Percentiles rank a stretch among this genome's conserved stretches.
phyloP scores from a whole-genome alignment of 257 asterid species.

The Salvia hispanica region DNA sequence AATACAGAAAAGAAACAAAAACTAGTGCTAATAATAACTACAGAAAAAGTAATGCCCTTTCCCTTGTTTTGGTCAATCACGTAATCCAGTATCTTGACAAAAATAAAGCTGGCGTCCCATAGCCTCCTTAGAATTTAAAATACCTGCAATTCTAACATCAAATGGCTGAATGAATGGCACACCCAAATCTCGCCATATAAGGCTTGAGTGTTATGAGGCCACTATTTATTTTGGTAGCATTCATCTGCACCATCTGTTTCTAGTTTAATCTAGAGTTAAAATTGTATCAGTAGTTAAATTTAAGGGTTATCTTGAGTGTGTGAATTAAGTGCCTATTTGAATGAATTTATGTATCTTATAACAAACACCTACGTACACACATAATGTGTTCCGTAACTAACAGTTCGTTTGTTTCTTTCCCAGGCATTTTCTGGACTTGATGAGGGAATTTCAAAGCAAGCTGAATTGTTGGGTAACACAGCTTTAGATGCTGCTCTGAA shows the following conservation, averaged over 20 bases:
- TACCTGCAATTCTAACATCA: no score
- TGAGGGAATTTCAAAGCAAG: slow-evolving; percentile 66
- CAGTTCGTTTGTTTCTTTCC: slow-evolving; percentile 20
- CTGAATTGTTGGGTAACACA: slow-evolving; percentile 69
- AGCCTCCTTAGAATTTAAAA: neutral
- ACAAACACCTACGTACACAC: no score
- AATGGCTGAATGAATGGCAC: neutral
- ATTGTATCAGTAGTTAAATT: neutral
- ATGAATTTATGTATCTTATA: neutral
- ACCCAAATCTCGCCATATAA: neutral
- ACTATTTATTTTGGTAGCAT: neutral
- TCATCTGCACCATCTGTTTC: neutral
- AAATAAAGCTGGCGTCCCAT: neutral
- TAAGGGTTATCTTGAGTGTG: neutral
- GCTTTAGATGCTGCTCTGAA: slow-evolving; percentile 82
- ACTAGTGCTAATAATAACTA: no score
- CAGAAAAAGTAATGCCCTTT: no score
- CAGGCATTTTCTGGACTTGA: slow-evolving; percentile 99
- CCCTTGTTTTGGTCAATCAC: no score
- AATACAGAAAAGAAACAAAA: no score
- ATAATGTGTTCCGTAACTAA: slow-evolving; percentile 6
- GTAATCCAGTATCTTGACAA: no score
- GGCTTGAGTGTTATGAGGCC: neutral
- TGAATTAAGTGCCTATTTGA: neutral
- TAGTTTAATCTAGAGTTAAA: neutral